phyloP scores from a whole-genome alignment of 345 rosid species.

The Viola odorata region DNA sequence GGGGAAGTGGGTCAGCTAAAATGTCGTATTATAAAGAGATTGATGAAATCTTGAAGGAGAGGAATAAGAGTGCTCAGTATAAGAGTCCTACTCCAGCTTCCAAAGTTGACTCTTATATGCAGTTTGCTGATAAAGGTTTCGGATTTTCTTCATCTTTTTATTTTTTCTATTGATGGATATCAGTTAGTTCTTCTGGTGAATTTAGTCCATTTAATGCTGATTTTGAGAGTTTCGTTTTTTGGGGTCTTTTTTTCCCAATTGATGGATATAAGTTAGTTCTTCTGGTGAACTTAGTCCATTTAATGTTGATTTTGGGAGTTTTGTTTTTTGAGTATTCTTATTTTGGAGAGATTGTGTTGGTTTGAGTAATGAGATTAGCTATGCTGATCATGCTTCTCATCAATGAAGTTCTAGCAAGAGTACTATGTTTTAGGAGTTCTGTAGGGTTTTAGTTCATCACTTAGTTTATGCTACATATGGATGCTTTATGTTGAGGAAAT shows the following conservation, averaged over 20 bases:
- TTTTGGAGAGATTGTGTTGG: too few species aligned
- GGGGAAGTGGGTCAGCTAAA: slow-evolving; percentile 77
- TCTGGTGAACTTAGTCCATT: neutral
- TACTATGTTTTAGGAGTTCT: too few species aligned
- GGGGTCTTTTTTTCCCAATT: neutral
- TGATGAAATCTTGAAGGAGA: slow-evolving; percentile 86
- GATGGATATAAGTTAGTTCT: neutral
- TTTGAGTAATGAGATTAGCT: too few species aligned
- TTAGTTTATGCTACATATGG: too few species aligned
- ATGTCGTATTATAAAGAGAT: slow-evolving; percentile 94
- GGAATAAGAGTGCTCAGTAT: slow-evolving; percentile 63
- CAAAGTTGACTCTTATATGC: slow-evolving; percentile 88
- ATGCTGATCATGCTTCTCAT: too few species aligned
- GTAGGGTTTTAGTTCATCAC: too few species aligned
- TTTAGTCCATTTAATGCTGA: neutral
- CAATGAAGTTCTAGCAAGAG: too few species aligned
- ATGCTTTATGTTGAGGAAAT: too few species aligned
- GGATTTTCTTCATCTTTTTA: neutral
- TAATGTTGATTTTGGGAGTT: slow-evolving; percentile 4
- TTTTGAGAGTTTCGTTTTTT: slow-evolving; percentile 2
- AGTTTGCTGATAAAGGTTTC: slow-evolving; percentile 88
- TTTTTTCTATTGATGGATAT: neutral
- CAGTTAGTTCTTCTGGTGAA: neutral
- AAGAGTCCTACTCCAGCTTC: slow-evolving; percentile 57
- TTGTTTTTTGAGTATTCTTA: neutral